A percentile compares a stretch with the other conserved stretches of the same genome.
phyloP scores from a whole-genome alignment of 2,329 filamentous ascomycete genomes.

The Venturia effusa region DNA sequence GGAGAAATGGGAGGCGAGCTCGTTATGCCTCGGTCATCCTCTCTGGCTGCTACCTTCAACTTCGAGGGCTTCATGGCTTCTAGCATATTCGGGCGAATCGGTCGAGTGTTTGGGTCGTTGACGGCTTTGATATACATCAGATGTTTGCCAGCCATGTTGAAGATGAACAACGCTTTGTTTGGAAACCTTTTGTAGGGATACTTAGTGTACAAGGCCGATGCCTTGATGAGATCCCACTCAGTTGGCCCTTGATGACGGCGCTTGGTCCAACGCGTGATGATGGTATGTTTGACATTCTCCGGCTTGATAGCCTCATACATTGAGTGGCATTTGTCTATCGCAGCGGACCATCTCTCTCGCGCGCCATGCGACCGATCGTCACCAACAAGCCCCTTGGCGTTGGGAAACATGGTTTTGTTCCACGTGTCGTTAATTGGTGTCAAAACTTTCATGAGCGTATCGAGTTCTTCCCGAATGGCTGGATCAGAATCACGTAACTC shows the following conservation, averaged over 20 bases:
- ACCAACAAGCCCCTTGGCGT: conserved; percentile 8
- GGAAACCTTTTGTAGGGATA: background rate
- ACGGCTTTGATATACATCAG: background rate
- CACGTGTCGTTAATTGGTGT: background rate
- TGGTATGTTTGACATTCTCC: conserved; percentile 10
- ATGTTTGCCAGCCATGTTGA: background rate
- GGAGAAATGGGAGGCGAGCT: background rate
- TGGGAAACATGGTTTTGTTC: background rate
- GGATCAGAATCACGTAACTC: background rate
- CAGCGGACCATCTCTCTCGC: background rate
- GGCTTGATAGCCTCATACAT: conserved; percentile 18
- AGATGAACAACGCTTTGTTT: background rate
- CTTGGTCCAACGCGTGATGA: conserved; percentile 12
- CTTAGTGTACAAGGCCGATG: conserved; percentile 29
- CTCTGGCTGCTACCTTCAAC: background rate
- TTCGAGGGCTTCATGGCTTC: background rate
- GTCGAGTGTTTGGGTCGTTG: background rate
- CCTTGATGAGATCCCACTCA: conserved; percentile 35
- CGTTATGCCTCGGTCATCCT: background rate
- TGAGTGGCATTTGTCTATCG: conserved; percentile 14
- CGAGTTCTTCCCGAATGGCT: background rate
- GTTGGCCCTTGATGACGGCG: conserved; percentile 13
- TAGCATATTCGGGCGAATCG: background rate
- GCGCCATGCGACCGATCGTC: conserved; percentile 15
- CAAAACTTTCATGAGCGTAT: background rate